phyloP scores from a whole-genome alignment of 208 protist genomes.

The Crithidia fasciculata region DNA sequence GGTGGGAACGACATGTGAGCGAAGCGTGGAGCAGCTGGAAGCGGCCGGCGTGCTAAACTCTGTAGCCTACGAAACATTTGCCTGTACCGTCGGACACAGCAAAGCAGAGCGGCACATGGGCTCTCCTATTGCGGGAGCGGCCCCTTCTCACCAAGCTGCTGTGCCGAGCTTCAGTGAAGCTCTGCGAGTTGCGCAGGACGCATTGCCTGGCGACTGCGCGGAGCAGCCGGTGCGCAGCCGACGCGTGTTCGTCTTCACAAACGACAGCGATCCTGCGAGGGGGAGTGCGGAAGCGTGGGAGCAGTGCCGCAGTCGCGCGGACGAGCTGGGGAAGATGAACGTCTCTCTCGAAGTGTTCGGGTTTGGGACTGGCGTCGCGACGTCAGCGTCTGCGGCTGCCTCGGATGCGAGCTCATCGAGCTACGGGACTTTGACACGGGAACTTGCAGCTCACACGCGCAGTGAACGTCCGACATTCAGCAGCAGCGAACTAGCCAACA shows the following conservation, averaged over 20 bases:
- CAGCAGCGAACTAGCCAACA: no score
- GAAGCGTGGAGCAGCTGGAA: slow-evolving; percentile 62
- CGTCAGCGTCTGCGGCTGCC: neutral
- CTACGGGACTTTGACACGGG: no score
- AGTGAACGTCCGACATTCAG: no score
- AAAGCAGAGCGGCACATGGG: neutral
- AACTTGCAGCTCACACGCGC: no score
- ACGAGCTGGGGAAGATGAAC: slow-evolving; percentile 54
- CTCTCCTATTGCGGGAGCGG: no score
- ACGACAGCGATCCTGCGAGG: slow-evolving; percentile 70
- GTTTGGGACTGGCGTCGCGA: slow-evolving; percentile 22
- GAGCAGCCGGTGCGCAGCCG: slow-evolving; percentile 38
- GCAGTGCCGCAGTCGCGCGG: slow-evolving; percentile 45
- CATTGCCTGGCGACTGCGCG: slow-evolving; percentile 49
- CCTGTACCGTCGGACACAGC: neutral
- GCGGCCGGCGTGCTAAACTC: slow-evolving; percentile 45
- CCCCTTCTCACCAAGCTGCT: neutral
- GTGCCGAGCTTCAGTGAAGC: slow-evolving; percentile 49
- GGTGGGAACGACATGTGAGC: slow-evolving; percentile 41
- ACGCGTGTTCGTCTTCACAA: slow-evolving; percentile 88
- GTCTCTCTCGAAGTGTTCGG: slow-evolving; percentile 79
- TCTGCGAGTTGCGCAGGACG: slow-evolving; percentile 72
- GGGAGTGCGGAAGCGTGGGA: slow-evolving; percentile 38
- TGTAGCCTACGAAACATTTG: slow-evolving; percentile 28
- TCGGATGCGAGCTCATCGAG: neutral